Percentiles rank a stretch among this genome's conserved stretches.
Evolutionary conservation across 352 stramenopile species (phyloP).

Genomic region (Phytophthora boehmeriae): DNA sequence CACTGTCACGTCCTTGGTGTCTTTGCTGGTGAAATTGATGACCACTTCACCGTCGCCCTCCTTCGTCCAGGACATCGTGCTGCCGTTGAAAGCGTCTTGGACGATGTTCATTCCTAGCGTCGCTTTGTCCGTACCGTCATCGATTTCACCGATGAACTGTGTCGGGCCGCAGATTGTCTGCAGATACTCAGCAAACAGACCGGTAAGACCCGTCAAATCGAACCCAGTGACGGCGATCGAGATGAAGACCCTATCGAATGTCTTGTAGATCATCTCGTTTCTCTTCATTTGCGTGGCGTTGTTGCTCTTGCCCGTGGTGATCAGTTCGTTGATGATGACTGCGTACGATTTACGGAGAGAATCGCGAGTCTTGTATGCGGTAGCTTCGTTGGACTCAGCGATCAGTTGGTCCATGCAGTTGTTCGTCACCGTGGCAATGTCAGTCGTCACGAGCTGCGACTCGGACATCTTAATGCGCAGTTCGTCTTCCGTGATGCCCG

Average conservation of each 20-base stretch:
- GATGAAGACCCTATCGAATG: constrained; percentile 41
- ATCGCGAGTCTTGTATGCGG: constrained; percentile 36
- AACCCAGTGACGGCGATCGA: constrained; percentile 40
- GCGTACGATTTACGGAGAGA: constrained; percentile 45
- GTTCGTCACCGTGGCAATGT: constrained; percentile 41
- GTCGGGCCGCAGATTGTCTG: constrained; percentile 57
- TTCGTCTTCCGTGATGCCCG: constrained; percentile 29
- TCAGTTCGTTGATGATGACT: constrained; percentile 47
- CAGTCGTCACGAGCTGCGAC: constrained; percentile 43
- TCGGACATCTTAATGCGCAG: constrained; percentile 44
- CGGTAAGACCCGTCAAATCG: constrained; percentile 47
- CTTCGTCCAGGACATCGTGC: constrained; percentile 38
- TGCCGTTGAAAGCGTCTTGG: constrained; percentile 40
- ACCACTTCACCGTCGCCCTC: constrained; percentile 30
- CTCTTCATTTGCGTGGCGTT: constrained; percentile 31
- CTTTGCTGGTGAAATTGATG: constrained; percentile 39
- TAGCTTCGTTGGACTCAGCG: constrained; percentile 12
- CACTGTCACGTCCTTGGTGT: constrained; percentile 39
- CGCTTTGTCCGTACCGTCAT: constrained; percentile 34
- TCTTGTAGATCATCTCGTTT: constrained; percentile 35
- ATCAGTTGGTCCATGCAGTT: constrained; percentile 38
- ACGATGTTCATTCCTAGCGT: constrained; percentile 40
- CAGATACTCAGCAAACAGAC: constrained; percentile 43
- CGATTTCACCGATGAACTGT: constrained; percentile 45
- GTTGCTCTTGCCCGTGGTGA: constrained; percentile 27